phyloP scores from a whole-genome alignment of 1,284 basidiomycete species.

The Binderoboletus segoi region DNA sequence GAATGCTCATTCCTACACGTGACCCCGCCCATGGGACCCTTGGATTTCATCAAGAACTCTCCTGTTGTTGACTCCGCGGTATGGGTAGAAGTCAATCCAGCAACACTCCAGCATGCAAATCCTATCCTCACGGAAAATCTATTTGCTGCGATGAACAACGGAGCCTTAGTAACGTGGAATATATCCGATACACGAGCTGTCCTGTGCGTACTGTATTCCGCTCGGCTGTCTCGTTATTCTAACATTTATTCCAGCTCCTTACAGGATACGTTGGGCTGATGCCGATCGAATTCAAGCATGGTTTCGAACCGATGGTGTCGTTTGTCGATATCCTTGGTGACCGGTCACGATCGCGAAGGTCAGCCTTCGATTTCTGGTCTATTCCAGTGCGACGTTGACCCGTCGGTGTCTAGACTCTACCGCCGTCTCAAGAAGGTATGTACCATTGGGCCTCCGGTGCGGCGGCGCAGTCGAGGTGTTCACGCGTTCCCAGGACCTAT shows the following conservation, averaged over 20 bases:
- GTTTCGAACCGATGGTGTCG: conserved; percentile 82
- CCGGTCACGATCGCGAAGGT: conserved; percentile 71
- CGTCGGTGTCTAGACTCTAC: conserved; percentile 57
- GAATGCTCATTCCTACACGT: conserved; percentile 89
- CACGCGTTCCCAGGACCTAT: conserved; percentile 58
- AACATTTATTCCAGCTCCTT: conserved; percentile 55
- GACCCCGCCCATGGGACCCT: conserved; percentile 89
- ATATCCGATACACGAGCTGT: conserved; percentile 87
- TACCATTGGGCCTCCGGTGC: not conserved
- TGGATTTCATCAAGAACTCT: conserved; percentile 79
- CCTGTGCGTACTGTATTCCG: conserved; percentile 53
- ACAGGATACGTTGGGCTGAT: conserved; percentile 87
- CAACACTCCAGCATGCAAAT: conserved; percentile 83
- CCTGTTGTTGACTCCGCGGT: conserved; percentile 81
- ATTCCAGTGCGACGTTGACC: conserved; percentile 7
- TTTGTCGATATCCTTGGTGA: conserved; percentile 70
- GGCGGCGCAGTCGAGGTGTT: not conserved
- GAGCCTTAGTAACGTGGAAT: conserved; percentile 63
- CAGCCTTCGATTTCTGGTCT: conserved; percentile 15
- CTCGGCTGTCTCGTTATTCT: conserved; percentile 1
- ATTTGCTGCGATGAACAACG: conserved; percentile 72
- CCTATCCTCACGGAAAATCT: conserved; percentile 91
- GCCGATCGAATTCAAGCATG: conserved; percentile 92
- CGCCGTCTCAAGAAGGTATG: conserved; percentile 90
- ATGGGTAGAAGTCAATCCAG: conserved; percentile 86